A percentile compares a stretch with the other conserved stretches of the same genome.
phyloP scores from a whole-genome alignment of 163 green algal genomes.

The Volvox carteri region DNA sequence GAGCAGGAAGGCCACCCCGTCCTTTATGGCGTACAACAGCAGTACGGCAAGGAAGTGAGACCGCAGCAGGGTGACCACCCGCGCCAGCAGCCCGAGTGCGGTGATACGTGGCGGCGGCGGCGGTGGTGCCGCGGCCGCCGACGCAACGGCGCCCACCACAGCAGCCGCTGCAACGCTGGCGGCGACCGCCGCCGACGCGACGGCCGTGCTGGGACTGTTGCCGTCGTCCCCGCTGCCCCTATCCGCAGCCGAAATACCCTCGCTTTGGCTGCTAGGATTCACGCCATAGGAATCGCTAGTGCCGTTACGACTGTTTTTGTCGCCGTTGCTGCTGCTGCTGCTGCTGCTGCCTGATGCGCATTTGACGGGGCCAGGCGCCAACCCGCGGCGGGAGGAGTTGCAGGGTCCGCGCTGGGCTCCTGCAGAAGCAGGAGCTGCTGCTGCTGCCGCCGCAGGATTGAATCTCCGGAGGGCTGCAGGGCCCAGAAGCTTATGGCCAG shows the following conservation, averaged over 20 bases:
- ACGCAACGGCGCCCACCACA: neutral
- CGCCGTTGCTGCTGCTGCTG: neutral
- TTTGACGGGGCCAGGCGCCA: neutral
- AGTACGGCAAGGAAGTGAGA: conserved; percentile 73
- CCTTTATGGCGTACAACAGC: conserved; percentile 65
- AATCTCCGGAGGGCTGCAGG: neutral
- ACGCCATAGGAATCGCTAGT: neutral
- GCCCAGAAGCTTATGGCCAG: neutral
- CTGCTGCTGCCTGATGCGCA: neutral
- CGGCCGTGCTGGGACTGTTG: neutral
- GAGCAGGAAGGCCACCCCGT: conserved; percentile 73
- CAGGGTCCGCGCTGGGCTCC: neutral
- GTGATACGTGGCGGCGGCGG: neutral
- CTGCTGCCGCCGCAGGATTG: neutral
- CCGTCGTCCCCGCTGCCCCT: neutral
- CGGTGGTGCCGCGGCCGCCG: conserved; percentile 35
- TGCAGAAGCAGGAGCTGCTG: neutral
- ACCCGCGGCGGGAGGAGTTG: neutral
- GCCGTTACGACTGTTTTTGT: neutral
- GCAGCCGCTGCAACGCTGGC: conserved; percentile 11
- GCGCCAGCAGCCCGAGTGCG: neutral
- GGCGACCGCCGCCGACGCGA: neutral
- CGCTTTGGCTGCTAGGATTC: neutral
- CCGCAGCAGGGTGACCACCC: conserved; percentile 54
- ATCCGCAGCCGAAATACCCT: neutral